phyloP scores from a whole-genome alignment of 306 rosid species.

The Sicyos edulis region DNA sequence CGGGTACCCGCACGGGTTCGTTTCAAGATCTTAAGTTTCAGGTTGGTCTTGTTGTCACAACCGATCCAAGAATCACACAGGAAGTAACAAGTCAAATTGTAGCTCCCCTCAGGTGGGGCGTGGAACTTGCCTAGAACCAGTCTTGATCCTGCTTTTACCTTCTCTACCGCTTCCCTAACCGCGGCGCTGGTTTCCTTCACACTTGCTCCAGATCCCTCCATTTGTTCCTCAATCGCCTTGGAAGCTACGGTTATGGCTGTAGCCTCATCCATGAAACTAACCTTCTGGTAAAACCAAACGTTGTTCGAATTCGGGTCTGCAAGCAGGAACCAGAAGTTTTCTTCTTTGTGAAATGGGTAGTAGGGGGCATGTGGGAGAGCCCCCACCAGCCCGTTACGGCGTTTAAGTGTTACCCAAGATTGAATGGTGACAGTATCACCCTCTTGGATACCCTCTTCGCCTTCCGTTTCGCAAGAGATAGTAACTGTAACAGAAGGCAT shows the following conservation, averaged over 20 bases:
- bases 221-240: constrained; percentile 80
- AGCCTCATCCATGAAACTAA: constrained; percentile 87
- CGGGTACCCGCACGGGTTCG: constrained; percentile 87
- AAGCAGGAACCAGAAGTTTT: constrained; percentile 80
- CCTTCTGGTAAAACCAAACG: constrained; percentile 92
- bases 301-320: constrained; percentile 68
- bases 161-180: constrained; percentile 66
- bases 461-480: constrained; percentile 82
- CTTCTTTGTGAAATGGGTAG: constrained; percentile 91
- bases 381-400: constrained; percentile 64
- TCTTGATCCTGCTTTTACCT: constrained; percentile 77
- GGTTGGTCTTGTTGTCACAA: constrained; percentile 65
- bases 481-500: constrained; percentile 79
- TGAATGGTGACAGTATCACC: constrained; percentile 84
- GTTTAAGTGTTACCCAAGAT: constrained; percentile 67
- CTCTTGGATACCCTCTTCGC: constrained; percentile 93
- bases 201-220: constrained; percentile 82
- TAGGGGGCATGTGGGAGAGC: constrained; percentile 91
- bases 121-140: constrained; percentile 78
- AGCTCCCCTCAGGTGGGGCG: constrained; percentile 86
- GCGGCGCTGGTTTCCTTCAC: constrained; percentile 68
- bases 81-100: constrained; percentile 70
- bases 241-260: constrained; percentile 78
- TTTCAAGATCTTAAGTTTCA: constrained; percentile 72
- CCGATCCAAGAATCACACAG: constrained; percentile 94